Evolutionary conservation across 2,329 filamentous ascomycete species (phyloP).

Genomic region (Fusarium paranaense): DNA sequence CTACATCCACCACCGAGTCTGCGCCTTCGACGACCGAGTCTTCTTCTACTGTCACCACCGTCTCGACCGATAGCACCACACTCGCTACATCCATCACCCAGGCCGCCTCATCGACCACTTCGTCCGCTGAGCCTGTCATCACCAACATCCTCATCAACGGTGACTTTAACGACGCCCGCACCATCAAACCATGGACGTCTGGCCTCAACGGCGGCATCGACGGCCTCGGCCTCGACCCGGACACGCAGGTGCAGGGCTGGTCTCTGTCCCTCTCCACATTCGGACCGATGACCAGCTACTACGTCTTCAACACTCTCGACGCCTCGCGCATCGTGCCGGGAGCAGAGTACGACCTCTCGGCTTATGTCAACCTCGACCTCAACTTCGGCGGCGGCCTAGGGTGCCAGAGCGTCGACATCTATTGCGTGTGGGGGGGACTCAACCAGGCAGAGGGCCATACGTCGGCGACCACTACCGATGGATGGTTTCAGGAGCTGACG

Average conservation of each 20-base stretch:
- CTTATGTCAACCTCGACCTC: neutral
- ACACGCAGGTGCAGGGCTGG: neutral
- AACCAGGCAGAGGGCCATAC: neutral
- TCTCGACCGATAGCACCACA: neutral
- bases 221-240: neutral
- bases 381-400: neutral
- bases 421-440: neutral
- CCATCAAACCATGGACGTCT: neutral
- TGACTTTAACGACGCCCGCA: neutral
- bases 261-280: neutral
- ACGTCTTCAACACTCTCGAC: neutral
- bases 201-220: neutral
- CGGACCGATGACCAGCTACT: neutral
- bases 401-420: neutral
- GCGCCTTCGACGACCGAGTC: neutral
- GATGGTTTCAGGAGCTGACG: neutral
- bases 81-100: neutral
- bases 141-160: neutral
- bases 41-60: neutral
- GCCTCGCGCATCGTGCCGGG: neutral
- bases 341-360: neutral
- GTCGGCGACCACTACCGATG: neutral
- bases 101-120: neutral
- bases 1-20: neutral
- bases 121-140: neutral